Evolutionary conservation across 73 alveolate genomes (phyloP).

Genomic region (Tetrahymena malaccensis): DNA sequence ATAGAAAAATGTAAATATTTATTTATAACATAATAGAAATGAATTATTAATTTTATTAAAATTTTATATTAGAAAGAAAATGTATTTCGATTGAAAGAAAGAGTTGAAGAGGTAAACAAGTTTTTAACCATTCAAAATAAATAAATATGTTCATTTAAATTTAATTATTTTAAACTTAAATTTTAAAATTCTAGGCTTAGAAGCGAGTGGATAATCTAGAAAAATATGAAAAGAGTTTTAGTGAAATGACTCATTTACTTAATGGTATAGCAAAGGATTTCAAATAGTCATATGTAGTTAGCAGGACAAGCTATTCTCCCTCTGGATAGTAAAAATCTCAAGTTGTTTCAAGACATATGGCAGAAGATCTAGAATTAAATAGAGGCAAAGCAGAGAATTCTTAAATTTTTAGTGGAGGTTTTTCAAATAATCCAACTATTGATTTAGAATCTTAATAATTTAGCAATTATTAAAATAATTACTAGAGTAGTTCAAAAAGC

Average conservation of each 20-base stretch:
- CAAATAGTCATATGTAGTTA: background rate
- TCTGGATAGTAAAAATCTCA: background rate
- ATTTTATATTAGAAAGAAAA: background rate
- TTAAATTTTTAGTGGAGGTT: background rate
- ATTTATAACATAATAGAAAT: background rate
- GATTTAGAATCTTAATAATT: background rate
- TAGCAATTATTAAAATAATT: background rate
- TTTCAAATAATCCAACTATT: background rate
- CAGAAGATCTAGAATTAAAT: background rate
- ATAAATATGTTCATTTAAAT: background rate
- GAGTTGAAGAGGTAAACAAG: background rate
- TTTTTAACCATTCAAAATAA: background rate
- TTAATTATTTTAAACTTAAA: background rate
- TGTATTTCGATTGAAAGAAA: background rate
- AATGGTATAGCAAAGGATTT: background rate
- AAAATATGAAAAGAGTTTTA: background rate
- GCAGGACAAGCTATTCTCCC: background rate
- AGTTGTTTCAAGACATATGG: background rate
- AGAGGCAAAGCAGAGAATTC: background rate
- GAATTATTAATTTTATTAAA: background rate
- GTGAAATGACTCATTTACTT: background rate
- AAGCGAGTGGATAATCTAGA: background rate
- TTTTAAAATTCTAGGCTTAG: background rate
- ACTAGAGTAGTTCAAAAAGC: background rate
- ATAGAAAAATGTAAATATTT: background rate